phyloP scores from a whole-genome alignment of 345 rosid genomes.

The thale cress (Arabidopsis thaliana) region DNA sequence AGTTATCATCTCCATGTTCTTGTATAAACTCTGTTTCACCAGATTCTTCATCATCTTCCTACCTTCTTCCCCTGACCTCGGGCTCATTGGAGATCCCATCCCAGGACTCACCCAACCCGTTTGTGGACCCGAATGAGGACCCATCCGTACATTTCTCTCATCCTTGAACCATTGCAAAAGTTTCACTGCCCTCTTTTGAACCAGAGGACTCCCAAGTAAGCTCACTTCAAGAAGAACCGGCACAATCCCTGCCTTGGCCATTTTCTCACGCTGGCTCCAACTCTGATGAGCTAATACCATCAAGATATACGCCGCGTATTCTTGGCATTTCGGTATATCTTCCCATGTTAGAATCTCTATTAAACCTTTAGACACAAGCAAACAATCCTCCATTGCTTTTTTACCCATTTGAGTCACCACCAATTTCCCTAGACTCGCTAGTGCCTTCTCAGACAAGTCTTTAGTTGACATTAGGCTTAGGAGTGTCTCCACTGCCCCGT shows the following conservation, averaged over 20 bases:
- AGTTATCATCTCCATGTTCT: constrained; percentile 90
- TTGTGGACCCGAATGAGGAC: constrained; percentile 98
- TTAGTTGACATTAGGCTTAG: constrained; percentile 54
- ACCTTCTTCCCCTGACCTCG: constrained; percentile 63
- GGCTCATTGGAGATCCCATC: constrained; percentile 65
- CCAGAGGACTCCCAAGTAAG: constrained; percentile 71
- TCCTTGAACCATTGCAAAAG: constrained; percentile 93
- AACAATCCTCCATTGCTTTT: constrained; percentile 67
- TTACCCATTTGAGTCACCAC: constrained; percentile 82
- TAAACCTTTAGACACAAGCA: constrained; percentile 60
- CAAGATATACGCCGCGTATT: constrained; percentile 70
- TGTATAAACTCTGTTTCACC: constrained; percentile 83
- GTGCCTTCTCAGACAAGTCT: constrained; percentile 66
- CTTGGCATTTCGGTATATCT: constrained; percentile 84
- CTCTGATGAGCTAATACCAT: constrained; percentile 93
- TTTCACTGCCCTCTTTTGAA: constrained; percentile 86
- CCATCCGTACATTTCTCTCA: constrained; percentile 76
- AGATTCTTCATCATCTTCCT: constrained; percentile 76
- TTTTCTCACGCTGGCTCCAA: constrained; percentile 66
- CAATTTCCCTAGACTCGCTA: constrained; percentile 74
- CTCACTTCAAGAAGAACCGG: constrained; percentile 73
- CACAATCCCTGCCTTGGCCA: constrained; percentile 81
- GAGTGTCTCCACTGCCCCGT: constrained; percentile 59
- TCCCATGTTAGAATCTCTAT: constrained; percentile 91
- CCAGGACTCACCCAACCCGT: constrained; percentile 48